Conservation (phyloP, 2,329 filamentous ascomycete genomes). For the Geoglossum cookeanum region DNA sequence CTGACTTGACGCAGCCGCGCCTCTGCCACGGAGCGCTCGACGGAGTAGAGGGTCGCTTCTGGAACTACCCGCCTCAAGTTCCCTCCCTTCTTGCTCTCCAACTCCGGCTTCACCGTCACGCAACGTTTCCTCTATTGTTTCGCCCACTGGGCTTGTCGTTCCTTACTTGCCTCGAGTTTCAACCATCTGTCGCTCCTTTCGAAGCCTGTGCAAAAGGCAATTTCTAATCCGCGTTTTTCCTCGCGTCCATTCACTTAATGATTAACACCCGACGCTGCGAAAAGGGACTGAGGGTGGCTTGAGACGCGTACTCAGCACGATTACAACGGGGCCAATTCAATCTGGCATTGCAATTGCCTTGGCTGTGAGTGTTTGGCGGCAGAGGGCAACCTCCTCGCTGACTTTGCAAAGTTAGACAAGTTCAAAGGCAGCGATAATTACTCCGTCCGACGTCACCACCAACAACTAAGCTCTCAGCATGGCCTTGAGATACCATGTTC, state of each 20-base stretch:
- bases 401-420: not conserved
- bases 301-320: not conserved
- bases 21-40: not conserved
- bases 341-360: not conserved
- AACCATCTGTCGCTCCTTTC: not conserved
- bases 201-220: not conserved
- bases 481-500: constrained; percentile 13
- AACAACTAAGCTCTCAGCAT: constrained; percentile 6
- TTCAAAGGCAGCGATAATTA: not conserved
- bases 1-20: not conserved
- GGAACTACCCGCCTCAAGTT: not conserved
- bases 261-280: not conserved
- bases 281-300: not conserved
- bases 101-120: not conserved
- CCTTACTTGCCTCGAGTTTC: not conserved
- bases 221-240: not conserved
- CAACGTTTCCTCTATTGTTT: not conserved
- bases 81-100: not conserved
- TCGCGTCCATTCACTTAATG: not conserved
- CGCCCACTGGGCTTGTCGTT: not conserved
- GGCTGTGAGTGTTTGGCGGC: not conserved
- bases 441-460: not conserved
- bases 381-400: not conserved
- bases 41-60: not conserved
- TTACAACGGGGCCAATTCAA: not conserved